Percentiles rank a stretch among this genome's conserved stretches.
These are phyloP conservation scores for Atkinsonella hypoxylon DNA, from an alignment of 2,329 filamentous ascomycete species.

Conservation along the genomic window DNA sequence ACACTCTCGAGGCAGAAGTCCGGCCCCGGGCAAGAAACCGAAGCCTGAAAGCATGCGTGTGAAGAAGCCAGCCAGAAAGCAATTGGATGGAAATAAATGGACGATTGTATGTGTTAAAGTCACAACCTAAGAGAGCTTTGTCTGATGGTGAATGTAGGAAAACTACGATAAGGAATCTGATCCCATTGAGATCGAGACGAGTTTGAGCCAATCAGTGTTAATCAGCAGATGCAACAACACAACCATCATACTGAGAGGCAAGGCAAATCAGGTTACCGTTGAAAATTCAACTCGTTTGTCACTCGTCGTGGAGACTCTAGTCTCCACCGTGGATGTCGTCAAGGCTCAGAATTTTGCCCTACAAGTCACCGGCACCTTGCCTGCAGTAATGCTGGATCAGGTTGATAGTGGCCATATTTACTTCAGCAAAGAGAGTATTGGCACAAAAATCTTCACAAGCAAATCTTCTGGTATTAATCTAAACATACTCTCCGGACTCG, in stretches of 20 bases:
- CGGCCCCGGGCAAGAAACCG: constrained; percentile 75
- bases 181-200: constrained; percentile 70
- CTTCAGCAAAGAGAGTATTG: constrained; percentile 65
- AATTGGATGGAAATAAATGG: constrained; percentile 87
- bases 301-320: constrained; percentile 77
- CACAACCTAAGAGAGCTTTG: too few species aligned
- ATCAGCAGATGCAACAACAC: constrained; percentile 88
- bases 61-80: constrained; percentile 70
- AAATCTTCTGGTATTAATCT: constrained; percentile 83
- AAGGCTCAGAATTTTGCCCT: constrained; percentile 90
- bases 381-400: constrained; percentile 84
- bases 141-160: constrained; percentile 41
- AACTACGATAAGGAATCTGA: constrained; percentile 71
- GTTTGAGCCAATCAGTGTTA: constrained; percentile 77
- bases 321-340: constrained; percentile 88
- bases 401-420: constrained; percentile 85
- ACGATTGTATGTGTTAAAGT: constrained; percentile 47
- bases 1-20: constrained; percentile 61
- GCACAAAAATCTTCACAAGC: constrained; percentile 76
- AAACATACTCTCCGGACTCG: constrained; percentile 58
- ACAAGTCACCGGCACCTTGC: constrained; percentile 77
- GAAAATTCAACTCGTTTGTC: constrained; percentile 81
- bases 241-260: constrained; percentile 79
- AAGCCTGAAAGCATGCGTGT: constrained; percentile 77
- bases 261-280: constrained; percentile 92